Evolutionary conservation across 305 asterid genomes (phyloP).

Genomic region (Fraxinus greggii): DNA sequence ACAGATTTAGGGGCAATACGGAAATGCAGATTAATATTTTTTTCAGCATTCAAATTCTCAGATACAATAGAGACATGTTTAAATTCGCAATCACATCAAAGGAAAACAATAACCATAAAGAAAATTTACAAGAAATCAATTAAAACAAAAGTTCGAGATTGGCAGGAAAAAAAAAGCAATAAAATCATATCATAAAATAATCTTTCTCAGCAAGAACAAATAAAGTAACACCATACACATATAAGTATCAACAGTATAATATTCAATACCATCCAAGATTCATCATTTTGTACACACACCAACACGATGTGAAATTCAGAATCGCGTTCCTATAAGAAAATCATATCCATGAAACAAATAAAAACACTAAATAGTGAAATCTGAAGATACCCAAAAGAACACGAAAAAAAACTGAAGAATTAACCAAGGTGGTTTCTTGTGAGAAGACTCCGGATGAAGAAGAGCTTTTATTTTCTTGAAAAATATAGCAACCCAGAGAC

Average conservation of each 20-base stretch:
- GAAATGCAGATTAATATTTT: neutral
- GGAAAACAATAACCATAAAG: neutral
- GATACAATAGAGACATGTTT: neutral
- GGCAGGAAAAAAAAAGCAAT: neutral
- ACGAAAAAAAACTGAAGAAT: neutral
- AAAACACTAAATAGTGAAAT: neutral
- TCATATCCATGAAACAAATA: neutral
- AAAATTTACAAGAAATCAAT: neutral
- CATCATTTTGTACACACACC: neutral
- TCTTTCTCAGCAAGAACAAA: neutral
- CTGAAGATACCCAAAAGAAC: constrained; percentile 28
- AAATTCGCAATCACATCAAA: neutral
- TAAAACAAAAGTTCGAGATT: neutral
- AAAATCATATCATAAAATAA: neutral
- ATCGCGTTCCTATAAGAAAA: neutral
- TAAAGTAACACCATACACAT: neutral
- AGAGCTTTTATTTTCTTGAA: neutral
- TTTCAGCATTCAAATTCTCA: neutral
- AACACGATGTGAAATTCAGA: neutral
- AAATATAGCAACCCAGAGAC: neutral
- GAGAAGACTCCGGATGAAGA: constrained; percentile 11
- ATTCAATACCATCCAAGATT: neutral
- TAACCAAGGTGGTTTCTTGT: constrained; percentile 6
- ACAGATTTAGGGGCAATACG: neutral
- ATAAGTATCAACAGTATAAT: neutral